Conservation (phyloP, 225 moss, liverwort and hornwort species). For the Physcomitrellopsis africana region DNA sequence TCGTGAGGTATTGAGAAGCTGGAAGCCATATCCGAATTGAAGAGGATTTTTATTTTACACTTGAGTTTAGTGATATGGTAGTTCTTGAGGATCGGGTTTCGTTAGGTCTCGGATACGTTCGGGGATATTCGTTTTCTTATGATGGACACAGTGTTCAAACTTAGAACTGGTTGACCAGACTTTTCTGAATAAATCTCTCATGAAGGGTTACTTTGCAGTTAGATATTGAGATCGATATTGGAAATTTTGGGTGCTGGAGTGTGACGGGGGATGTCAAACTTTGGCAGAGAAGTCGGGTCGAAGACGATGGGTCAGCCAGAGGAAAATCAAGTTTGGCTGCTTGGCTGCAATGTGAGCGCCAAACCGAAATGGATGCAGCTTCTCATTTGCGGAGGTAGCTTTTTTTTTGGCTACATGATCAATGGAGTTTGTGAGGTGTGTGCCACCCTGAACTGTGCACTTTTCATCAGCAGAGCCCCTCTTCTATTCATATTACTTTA, state of each 20-base stretch:
- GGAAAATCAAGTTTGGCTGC: slow-evolving; percentile 67
- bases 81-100: slow-evolving; percentile 20
- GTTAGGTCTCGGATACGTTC: slow-evolving; percentile 31
- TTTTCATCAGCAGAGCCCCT: neutral
- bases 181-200: neutral
- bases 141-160: neutral
- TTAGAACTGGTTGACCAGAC: neutral
- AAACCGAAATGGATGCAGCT: slow-evolving; percentile 86
- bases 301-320: slow-evolving; percentile 43
- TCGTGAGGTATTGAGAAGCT: neutral
- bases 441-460: neutral
- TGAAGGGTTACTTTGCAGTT: slow-evolving; percentile 5
- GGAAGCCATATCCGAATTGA: neutral
- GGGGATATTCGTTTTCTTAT: slow-evolving; percentile 3
- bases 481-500: neutral
- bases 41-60: neutral
- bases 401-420: slow-evolving; percentile 92
- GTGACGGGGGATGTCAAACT: neutral
- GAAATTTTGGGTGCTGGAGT: neutral
- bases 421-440: slow-evolving; percentile 92
- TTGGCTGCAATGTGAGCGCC: slow-evolving; percentile 73
- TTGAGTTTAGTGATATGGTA: neutral
- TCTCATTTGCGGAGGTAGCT: slow-evolving; percentile 86
- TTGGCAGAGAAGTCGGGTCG: neutral
- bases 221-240: neutral